phyloP scores from a whole-genome alignment of 768 basidiomycete species.

The Phanerochaete sordida region DNA sequence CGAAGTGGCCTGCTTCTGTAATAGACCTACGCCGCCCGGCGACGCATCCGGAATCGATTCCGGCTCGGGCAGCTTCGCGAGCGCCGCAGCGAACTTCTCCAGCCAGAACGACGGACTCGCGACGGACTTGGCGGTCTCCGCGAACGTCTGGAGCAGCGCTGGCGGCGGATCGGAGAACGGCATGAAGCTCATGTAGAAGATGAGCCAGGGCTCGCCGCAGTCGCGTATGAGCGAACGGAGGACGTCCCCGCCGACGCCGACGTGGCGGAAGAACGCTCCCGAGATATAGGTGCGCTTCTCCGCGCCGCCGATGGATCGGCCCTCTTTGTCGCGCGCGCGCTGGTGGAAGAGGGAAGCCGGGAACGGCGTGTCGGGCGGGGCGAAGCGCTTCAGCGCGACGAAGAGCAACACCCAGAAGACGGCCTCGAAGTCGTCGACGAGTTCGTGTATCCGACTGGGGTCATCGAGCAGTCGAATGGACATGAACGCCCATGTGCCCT shows the following conservation, averaged over 20 bases:
- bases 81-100: too few species aligned
- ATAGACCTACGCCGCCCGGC: too few species aligned
- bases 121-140: too few species aligned
- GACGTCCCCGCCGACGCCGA: not conserved
- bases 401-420: slow-evolving; percentile 1
- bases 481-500: slow-evolving; percentile 4
- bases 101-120: too few species aligned
- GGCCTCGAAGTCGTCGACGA: not conserved
- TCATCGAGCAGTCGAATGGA: not conserved
- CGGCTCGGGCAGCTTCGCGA: too few species aligned
- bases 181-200: too few species aligned
- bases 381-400: not conserved
- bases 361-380: not conserved
- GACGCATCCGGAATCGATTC: too few species aligned
- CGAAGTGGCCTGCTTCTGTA: too few species aligned
- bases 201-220: too few species aligned
- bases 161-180: too few species aligned
- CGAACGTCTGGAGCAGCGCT: too few species aligned
- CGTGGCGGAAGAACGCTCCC: not conserved
- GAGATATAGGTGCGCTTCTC: not conserved
- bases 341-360: not conserved
- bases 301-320: not conserved
- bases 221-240: not conserved
- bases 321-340: not conserved
- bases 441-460: not conserved